Percentiles rank a stretch among this genome's conserved stretches.
Conservation (phyloP, 805 yeast genomes). For the Ogataea sp. region DNA sequence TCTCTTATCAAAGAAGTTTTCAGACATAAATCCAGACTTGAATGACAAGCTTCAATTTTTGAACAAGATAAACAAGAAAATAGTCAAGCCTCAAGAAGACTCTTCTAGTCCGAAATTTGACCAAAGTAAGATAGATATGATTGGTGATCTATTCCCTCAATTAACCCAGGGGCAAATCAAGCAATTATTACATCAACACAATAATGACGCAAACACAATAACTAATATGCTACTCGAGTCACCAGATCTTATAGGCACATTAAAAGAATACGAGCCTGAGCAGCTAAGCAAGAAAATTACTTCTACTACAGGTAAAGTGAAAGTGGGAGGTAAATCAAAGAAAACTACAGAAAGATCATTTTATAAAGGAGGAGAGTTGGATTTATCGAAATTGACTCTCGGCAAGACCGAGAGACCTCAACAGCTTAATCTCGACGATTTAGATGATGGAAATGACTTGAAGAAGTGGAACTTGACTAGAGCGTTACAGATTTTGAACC, state of each 20-base stretch:
- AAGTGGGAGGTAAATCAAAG: slow-evolving; percentile 15
- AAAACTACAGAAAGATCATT: slow-evolving; percentile 15
- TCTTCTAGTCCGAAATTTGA: no score
- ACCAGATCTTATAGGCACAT: slow-evolving; percentile 34
- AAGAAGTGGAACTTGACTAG: slow-evolving; percentile 45
- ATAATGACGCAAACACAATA: slow-evolving; percentile 46
- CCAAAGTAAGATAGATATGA: slow-evolving; percentile 30
- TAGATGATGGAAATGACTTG: slow-evolving; percentile 25
- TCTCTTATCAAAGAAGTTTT: slow-evolving; percentile 38
- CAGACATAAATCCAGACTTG: slow-evolving; percentile 38
- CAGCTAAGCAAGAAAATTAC: not conserved
- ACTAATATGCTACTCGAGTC: slow-evolving; percentile 57
- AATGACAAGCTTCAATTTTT: slow-evolving; percentile 44
- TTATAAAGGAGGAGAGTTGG: slow-evolving; percentile 18
- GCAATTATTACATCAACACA: slow-evolving; percentile 39
- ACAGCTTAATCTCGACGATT: slow-evolving; percentile 3
- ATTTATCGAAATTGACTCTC: slow-evolving; percentile 18
- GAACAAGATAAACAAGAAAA: slow-evolving; percentile 12
- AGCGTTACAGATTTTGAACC: slow-evolving; percentile 58
- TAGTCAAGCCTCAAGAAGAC: no score
- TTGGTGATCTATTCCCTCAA: slow-evolving; percentile 62
- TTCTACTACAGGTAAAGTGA: not conserved
- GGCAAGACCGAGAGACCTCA: slow-evolving; percentile 29
- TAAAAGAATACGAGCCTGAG: slow-evolving; percentile 20
- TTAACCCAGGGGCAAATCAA: slow-evolving; percentile 38